These are phyloP conservation scores for Dothistroma septosporum DNA, from an alignment of 2,329 filamentous ascomycete genomes.

Conservation along the genomic window DNA sequence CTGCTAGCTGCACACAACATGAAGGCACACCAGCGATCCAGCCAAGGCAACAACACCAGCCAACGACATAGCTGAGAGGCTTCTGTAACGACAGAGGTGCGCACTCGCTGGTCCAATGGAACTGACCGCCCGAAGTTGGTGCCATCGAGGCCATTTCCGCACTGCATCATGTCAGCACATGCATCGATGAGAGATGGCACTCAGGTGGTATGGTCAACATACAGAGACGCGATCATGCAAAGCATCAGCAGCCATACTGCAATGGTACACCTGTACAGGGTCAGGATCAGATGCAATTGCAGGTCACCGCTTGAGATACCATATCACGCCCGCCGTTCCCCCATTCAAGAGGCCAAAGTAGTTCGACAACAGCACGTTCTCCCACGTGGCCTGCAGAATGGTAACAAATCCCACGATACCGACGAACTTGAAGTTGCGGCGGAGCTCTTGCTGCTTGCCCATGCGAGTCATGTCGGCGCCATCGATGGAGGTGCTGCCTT, in stretches of 20 bases:
- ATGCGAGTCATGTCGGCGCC: constrained; percentile 47
- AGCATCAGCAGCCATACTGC: constrained; percentile 34
- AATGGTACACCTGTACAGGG: constrained; percentile 26
- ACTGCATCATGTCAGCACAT: constrained; percentile 14
- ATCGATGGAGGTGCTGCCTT: constrained; percentile 35
- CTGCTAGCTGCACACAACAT: constrained; percentile 29
- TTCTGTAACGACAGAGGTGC: constrained; percentile 41
- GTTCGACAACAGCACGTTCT: constrained; percentile 42
- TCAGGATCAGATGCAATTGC: not conserved
- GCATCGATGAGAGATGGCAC: not conserved
- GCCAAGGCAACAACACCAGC: constrained; percentile 39
- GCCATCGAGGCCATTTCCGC: constrained; percentile 35
- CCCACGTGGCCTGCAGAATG: constrained; percentile 54
- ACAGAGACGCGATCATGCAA: constrained; percentile 32
- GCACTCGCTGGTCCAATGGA: constrained; percentile 40
- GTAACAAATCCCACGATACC: constrained; percentile 52
- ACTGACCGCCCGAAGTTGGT: constrained; percentile 29
- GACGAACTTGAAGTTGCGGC: constrained; percentile 49
- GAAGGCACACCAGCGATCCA: constrained; percentile 34
- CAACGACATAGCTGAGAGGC: constrained; percentile 45
- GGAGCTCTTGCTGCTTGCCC: constrained; percentile 50
- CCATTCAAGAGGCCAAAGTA: constrained; percentile 32
- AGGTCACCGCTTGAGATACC: not conserved
- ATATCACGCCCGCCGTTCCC: constrained; percentile 23
- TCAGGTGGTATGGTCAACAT: constrained; percentile 3